These are phyloP conservation scores for Anthostomella pinea DNA, from an alignment of 2,329 filamentous ascomycete genomes.

Conservation along the genomic window DNA sequence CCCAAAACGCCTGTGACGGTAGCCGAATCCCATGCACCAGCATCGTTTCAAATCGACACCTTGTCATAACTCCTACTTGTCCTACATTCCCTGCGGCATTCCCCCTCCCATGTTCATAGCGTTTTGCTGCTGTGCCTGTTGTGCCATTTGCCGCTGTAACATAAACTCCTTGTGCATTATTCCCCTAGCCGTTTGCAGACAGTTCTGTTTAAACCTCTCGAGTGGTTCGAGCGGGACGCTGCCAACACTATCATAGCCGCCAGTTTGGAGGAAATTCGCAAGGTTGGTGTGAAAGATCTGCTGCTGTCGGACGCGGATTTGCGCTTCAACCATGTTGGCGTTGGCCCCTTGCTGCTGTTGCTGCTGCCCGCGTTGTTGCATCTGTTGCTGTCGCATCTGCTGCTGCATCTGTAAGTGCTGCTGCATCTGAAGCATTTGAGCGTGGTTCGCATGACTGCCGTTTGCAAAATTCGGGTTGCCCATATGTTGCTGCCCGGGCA, in stretches of 20 bases:
- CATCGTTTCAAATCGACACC: no score
- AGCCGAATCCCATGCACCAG: neutral
- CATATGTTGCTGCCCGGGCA: constrained; percentile 41
- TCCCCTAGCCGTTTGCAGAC: constrained; percentile 36
- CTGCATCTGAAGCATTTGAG: constrained; percentile 30
- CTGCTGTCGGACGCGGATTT: constrained; percentile 36
- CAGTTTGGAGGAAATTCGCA: constrained; percentile 35
- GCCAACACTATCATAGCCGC: constrained; percentile 43
- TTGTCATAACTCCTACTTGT: neutral
- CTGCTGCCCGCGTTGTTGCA: constrained; percentile 17
- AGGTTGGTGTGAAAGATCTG: constrained; percentile 41
- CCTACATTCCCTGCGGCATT: constrained; percentile 35
- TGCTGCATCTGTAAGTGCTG: constrained; percentile 32
- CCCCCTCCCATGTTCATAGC: constrained; percentile 50
- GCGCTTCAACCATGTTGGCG: constrained; percentile 10
- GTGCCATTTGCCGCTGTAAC: constrained; percentile 37
- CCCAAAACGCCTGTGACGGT: neutral
- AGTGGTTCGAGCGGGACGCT: constrained; percentile 46
- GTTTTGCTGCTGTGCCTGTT: constrained; percentile 39
- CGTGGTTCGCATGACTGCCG: constrained; percentile 31
- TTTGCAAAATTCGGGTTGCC: constrained; percentile 40
- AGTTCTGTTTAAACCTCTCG: constrained; percentile 44
- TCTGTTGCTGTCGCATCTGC: constrained; percentile 27
- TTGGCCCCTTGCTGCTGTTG: no score
- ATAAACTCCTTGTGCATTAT: constrained; percentile 20